Conservation (phyloP, 192 early-diverging fungal species). For the Coemansia sp. region DNA sequence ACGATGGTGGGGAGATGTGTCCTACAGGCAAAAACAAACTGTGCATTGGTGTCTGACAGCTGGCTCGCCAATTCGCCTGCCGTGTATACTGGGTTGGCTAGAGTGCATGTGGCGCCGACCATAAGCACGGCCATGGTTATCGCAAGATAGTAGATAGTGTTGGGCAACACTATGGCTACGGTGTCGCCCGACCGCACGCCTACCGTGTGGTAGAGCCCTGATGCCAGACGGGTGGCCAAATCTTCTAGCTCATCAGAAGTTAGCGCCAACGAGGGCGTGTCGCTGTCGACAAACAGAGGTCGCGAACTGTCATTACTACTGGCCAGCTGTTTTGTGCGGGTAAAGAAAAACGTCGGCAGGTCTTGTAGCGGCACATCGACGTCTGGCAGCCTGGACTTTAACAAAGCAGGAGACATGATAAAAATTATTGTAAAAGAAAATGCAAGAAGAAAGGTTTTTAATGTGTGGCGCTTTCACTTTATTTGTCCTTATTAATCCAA, state of each 20-base stretch:
- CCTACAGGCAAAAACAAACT: conserved; percentile 56
- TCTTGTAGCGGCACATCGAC: conserved; percentile 7
- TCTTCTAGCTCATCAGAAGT: conserved; percentile 1
- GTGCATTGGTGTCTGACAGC: conserved; percentile 64
- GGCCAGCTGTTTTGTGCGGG: not conserved
- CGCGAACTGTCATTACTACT: not conserved
- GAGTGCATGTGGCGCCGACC: conserved; percentile 61
- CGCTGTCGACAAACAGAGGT: conserved; percentile 14
- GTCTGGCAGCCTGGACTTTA: not conserved
- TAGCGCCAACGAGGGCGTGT: not conserved
- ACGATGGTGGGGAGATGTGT: conserved; percentile 5
- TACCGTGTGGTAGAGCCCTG: conserved; percentile 26
- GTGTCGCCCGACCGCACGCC: conserved; percentile 66
- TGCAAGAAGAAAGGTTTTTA: not conserved
- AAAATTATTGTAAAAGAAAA: not conserved
- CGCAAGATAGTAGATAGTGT: conserved; percentile 63
- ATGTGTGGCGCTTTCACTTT: not conserved
- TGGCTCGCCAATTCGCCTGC: conserved; percentile 70
- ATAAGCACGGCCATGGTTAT: conserved; percentile 58
- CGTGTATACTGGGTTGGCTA: conserved; percentile 76
- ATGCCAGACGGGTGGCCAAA: conserved; percentile 1
- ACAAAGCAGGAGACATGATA: not conserved
- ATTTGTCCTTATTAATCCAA: not conserved
- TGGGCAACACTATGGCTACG: conserved; percentile 67
- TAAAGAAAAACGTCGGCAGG: conserved; percentile 20